Percentiles rank a stretch among this genome's conserved stretches.
These are phyloP conservation scores for Larix sibirica DNA, from an alignment of 83 land plant genomes.

Conservation along the genomic window DNA sequence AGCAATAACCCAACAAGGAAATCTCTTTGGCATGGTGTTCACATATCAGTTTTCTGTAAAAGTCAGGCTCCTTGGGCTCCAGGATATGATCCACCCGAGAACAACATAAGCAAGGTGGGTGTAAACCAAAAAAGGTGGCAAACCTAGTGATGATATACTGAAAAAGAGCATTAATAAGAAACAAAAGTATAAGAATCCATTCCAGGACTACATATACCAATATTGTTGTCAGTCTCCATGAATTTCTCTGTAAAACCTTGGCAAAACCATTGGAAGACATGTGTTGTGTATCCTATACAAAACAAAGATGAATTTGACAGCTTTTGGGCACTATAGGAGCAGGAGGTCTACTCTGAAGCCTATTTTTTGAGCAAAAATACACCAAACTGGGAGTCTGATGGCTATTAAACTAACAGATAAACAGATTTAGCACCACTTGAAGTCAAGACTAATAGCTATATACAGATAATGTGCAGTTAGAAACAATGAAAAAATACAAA, in stretches of 20 bases:
- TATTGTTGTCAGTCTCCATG: conserved; percentile 16
- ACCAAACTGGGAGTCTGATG: not conserved
- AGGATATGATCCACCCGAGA: conserved; percentile 60
- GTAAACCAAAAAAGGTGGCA: no score
- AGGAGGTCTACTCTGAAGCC: conserved; percentile 11
- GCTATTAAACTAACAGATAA: not conserved
- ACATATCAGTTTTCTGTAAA: conserved; percentile 43
- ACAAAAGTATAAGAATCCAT: conserved; percentile 53
- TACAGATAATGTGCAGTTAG: conserved; percentile 1
- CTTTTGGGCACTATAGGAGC: conserved; percentile 12
- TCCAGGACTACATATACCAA: conserved; percentile 48
- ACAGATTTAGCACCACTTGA: not conserved
- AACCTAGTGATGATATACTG: conserved; percentile 46
- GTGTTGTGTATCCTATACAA: not conserved
- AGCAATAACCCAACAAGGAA: conserved; percentile 53
- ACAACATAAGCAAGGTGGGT: conserved; percentile 56
- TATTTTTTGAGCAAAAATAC: not conserved
- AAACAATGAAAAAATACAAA: conserved; percentile 5
- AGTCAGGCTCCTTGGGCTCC: conserved; percentile 30
- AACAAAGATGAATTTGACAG: not conserved
- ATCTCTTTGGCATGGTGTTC: conserved; percentile 48
- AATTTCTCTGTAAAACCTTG: conserved; percentile 5
- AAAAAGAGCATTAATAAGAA: conserved; percentile 39
- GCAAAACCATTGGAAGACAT: conserved; percentile 13
- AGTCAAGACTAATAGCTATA: conserved; percentile 4